These are phyloP conservation scores for Ceratobasidium sp. DNA, from an alignment of 1,284 basidiomycete species.

Conservation along the genomic window DNA sequence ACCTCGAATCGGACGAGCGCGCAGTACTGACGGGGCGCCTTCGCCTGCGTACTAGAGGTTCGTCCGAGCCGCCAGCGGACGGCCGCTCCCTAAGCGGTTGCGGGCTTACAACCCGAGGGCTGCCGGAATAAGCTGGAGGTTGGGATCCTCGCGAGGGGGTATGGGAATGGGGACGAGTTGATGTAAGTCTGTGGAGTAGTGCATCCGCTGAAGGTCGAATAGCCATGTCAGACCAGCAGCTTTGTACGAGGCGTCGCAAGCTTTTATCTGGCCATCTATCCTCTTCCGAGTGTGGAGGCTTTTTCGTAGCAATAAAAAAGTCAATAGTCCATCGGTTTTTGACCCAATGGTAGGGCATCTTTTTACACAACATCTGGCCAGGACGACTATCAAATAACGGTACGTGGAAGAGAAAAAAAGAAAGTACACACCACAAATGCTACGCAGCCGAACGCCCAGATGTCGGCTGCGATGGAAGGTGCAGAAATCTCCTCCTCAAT, in stretches of 20 bases:
- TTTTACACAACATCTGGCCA: conserved; percentile 18
- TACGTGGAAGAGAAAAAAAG: background rate
- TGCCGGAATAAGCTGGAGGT: background rate
- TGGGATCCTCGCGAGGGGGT: background rate
- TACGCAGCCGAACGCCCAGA: conserved; percentile 32
- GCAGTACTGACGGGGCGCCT: background rate
- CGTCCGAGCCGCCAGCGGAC: too few species aligned
- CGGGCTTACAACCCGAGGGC: background rate
- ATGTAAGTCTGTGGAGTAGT: background rate
- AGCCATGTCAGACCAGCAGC: conserved; percentile 14
- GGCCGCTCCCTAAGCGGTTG: background rate
- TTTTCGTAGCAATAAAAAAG: conserved; percentile 12
- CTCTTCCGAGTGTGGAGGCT: conserved; percentile 17
- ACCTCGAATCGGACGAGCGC: background rate
- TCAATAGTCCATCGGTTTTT: conserved; percentile 23
- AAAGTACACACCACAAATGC: conserved; percentile 37
- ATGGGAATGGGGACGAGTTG: background rate
- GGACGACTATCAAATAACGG: background rate
- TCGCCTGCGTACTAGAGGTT: too few species aligned
- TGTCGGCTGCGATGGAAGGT: conserved; percentile 8
- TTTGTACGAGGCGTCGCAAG: conserved; percentile 9
- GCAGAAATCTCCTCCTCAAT: background rate
- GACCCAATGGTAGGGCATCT: conserved; percentile 30
- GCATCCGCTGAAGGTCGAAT: conserved; percentile 6
- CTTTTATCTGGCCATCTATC: conserved; percentile 14